These are phyloP conservation scores for Zygotorulaspora danielsina DNA, from an alignment of 805 yeast genomes.

Conservation along the genomic window DNA sequence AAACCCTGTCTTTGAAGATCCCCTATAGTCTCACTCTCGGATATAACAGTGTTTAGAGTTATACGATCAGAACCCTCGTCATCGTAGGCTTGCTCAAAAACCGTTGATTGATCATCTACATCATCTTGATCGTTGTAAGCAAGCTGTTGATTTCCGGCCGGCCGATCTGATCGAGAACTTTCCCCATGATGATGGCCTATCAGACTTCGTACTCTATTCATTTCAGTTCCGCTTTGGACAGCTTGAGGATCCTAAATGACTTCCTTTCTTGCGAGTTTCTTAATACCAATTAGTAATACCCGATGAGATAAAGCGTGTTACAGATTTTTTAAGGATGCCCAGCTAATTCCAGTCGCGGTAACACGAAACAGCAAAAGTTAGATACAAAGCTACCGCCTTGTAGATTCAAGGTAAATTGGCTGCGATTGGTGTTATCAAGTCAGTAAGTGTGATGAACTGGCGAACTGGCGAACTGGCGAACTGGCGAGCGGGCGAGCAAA, in stretches of 20 bases:
- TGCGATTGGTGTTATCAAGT: no score
- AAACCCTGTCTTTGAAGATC: conserved; percentile 28
- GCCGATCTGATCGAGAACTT: not conserved
- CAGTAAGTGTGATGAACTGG: no score
- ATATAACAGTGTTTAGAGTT: conserved; percentile 21
- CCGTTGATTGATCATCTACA: conserved; percentile 20
- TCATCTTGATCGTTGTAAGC: conserved; percentile 3
- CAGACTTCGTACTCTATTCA: conserved; percentile 14
- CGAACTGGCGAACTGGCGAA: no score
- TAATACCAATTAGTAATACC: no score
- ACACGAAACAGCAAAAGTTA: no score
- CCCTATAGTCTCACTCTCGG: conserved; percentile 30
- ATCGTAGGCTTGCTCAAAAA: conserved; percentile 12
- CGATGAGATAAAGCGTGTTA: not conserved
- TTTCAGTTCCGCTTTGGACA: not conserved
- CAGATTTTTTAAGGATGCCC: no score
- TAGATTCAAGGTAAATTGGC: no score
- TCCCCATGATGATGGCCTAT: conserved; percentile 8
- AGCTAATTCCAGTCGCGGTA: no score
- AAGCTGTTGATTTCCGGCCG: not conserved
- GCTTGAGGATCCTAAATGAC: not conserved
- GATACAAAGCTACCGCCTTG: no score
- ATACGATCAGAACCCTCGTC: conserved; percentile 14
- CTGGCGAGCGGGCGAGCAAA: no score
- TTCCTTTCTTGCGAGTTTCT: not conserved